Evolutionary conservation across 2,329 filamentous ascomycete species (phyloP), one percentile per base, ranked within the genome.

Genomic region (Zasmidium cellare): DNA sequence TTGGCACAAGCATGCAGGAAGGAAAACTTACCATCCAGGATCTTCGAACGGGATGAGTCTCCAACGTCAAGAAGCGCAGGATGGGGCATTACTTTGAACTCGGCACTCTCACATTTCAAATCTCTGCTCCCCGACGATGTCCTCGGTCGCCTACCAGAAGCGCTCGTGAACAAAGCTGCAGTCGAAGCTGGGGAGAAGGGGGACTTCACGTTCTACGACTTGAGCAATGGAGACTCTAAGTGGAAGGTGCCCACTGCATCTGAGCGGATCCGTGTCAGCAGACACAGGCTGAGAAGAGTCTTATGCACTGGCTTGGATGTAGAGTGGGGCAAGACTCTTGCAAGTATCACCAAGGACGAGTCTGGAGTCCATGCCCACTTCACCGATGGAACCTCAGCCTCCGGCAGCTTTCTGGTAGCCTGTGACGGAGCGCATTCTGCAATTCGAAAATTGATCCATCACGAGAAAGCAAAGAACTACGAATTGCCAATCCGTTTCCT

Each of bases 71-170:
- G 60, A 18, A 54, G 50, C 20, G 60, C 51, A 12, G 62, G 62
- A 60, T 88, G 85, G 86, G 86, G 84, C 2, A 74, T 88, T 56
- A 87, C 84, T 0, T 74, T 88, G 56, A 83, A 87, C 67, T 88
- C 84, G 84, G 83, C 82, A 3, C 76, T 87, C 9, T 76, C 80
- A 0, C 77, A 76, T 1, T 73, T 87, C 44, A 75, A 80, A 46
- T 67, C 75, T 7, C 74, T 87, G 20, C 73, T 87, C 24, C 81
- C 84, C 0, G 67, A 75, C 0, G 71, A 79, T 12, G 69, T 85
- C 6, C 68, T 78, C 2, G 66, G 68, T 1, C 75, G 76, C 0
- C 69, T 86, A 1, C 75, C 78, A 1, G 78, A 81, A 48, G 76
- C 80, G 0, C 83, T 82, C 64, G 81, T 87, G 46, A 81, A 84